Evolutionary conservation across 2,329 filamentous ascomycete species (phyloP).

Genomic region (Cryphonectria naterciae): DNA sequence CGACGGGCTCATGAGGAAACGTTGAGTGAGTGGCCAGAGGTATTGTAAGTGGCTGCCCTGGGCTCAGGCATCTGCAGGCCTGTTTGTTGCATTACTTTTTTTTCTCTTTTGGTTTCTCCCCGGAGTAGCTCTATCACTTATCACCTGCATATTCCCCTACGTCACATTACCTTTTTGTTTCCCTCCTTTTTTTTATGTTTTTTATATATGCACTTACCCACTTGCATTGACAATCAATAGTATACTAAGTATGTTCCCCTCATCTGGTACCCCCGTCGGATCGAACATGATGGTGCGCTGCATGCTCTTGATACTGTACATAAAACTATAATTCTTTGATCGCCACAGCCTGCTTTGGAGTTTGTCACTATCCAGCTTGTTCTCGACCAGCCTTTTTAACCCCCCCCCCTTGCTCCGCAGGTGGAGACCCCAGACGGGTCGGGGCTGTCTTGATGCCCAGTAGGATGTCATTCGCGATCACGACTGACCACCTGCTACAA

Average conservation of each 20-base stretch:
- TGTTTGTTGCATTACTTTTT: neutral
- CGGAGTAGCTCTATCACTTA: neutral
- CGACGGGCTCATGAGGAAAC: neutral
- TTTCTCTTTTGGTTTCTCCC: too few species aligned
- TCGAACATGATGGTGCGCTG: neutral
- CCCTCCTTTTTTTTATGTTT: neutral
- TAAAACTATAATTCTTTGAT: neutral
- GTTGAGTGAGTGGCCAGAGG: neutral
- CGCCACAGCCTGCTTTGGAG: neutral
- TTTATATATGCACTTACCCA: neutral
- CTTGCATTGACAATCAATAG: neutral
- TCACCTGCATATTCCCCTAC: neutral
- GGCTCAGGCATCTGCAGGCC: neutral
- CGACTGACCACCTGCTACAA: neutral
- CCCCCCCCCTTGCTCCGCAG: neutral
- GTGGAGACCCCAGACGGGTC: neutral
- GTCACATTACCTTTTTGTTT: neutral
- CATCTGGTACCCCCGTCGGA: neutral
- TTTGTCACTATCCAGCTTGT: neutral
- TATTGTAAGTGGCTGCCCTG: neutral
- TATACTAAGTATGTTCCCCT: neutral
- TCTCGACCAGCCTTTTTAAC: neutral
- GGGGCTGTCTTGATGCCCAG: slow-evolving; percentile 5
- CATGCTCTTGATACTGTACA: neutral
- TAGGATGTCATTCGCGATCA: neutral